Conservation (phyloP, 371 early-diverging fungal genomes). For the Rhizopus arrhizus region DNA sequence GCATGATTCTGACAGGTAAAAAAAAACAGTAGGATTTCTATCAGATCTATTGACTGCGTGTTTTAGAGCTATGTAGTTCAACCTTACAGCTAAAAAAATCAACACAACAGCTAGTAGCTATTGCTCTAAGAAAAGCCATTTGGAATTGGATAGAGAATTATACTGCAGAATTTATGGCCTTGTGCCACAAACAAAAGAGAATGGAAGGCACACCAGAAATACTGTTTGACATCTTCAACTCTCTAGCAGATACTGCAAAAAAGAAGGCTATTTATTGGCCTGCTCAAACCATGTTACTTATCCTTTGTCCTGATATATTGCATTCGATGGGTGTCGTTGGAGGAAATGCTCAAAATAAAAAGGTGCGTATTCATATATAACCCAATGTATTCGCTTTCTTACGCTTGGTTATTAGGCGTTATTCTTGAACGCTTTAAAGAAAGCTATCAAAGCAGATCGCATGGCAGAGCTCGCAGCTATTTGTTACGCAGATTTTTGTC, state of each 20-base stretch:
- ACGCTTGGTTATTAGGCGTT: constrained; percentile 39
- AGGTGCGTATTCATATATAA: constrained; percentile 22
- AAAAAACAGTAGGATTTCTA: background rate
- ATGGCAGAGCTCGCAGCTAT: constrained; percentile 67
- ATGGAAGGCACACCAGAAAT: constrained; percentile 73
- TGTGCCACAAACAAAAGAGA: constrained; percentile 61
- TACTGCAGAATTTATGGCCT: constrained; percentile 66
- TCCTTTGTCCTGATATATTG: constrained; percentile 74
- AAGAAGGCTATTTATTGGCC: constrained; percentile 77
- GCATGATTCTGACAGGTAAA: constrained; percentile 66
- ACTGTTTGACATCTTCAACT: constrained; percentile 72
- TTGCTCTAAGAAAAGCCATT: constrained; percentile 69
- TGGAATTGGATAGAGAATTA: constrained; percentile 87
- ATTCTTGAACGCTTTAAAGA: constrained; percentile 67
- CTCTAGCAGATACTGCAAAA: constrained; percentile 64
- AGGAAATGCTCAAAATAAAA: constrained; percentile 37
- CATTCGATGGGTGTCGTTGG: constrained; percentile 33
- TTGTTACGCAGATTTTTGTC: constrained; percentile 77
- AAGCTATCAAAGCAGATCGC: constrained; percentile 55
- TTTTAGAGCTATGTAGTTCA: constrained; percentile 54
- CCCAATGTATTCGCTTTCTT: background rate
- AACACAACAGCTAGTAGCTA: constrained; percentile 64
- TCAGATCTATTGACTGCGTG: background rate
- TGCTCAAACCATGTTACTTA: constrained; percentile 71
- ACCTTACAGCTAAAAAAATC: constrained; percentile 60